A percentile compares a stretch with the other conserved stretches of the same genome.
Evolutionary conservation across 805 yeast species (phyloP).

Genomic region (Ogataea sp.): DNA sequence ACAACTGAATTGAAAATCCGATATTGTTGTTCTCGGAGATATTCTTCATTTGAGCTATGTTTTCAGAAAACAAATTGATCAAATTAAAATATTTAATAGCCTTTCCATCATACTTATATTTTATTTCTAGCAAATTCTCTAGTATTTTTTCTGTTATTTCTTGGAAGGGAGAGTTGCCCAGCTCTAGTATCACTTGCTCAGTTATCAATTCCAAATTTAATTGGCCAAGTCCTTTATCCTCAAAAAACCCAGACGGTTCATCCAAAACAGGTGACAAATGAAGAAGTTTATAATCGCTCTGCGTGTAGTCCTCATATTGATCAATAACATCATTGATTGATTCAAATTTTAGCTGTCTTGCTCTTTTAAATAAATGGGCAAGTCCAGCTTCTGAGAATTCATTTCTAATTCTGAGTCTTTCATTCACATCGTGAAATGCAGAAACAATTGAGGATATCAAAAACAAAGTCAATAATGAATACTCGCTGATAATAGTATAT

Average conservation of each 20-base stretch:
- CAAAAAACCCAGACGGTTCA: slow-evolving; percentile 2
- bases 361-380: slow-evolving; percentile 38
- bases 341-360: slow-evolving; percentile 48
- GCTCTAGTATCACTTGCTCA: slow-evolving; percentile 23
- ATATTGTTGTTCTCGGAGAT: slow-evolving; percentile 5
- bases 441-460: slow-evolving; percentile 58
- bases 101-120: slow-evolving; percentile 2
- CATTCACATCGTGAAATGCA: slow-evolving; percentile 24
- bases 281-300: slow-evolving; percentile 42
- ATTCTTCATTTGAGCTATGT: slow-evolving; percentile 5
- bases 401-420: slow-evolving; percentile 51
- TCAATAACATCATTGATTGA: slow-evolving; percentile 56
- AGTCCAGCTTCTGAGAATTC: slow-evolving; percentile 53
- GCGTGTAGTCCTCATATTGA: slow-evolving; percentile 49
- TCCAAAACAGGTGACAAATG: too few relatives aligned
- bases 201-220: neutral
- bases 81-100: slow-evolving; percentile 5
- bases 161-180: slow-evolving; percentile 1
- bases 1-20: slow-evolving; percentile 8
- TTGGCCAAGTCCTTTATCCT: neutral
- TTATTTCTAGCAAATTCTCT: slow-evolving; percentile 6
- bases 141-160: slow-evolving; percentile 5
- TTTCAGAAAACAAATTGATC: slow-evolving; percentile 6
- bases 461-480: slow-evolving; percentile 61
- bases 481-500: slow-evolving; percentile 36